Base-by-base conservation (phyloP, 306 rosid species). In the Erythrophleum fordii region DNA sequence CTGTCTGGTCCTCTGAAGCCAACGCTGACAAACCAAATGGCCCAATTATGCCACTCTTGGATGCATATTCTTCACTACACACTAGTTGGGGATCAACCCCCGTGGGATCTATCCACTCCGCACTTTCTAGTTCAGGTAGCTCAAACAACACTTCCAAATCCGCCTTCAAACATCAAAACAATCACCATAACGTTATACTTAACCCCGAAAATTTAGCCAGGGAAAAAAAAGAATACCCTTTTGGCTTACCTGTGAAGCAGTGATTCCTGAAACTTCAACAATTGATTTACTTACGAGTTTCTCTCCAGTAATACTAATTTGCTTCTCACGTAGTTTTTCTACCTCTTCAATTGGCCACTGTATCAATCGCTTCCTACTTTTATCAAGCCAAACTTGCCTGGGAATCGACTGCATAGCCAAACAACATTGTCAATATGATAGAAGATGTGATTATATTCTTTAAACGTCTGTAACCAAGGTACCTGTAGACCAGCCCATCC, bases 401-500 rank as follows among this genome's bases (percentile, higher is more conserved):
- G 90, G 92, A 85, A 90, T 65, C 0, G 89, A 17, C 97, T 88
- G 53, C 56, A 45, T 31, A 69, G 18, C 11, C 46, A 69, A 59
- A 83, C 34, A 78, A 58, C 44, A 76, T 56, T 3, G 74, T 72
- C 53, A 81, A 46, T 6, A 37, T 42, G 44, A 26, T 17, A 16
- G 11, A 29, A 29, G 17, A 31, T 20, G 18, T 55, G 61, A 20
- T 9, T 29, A 53, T 37, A 62, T 25, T 42, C 61, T 29, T 44
- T 6, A 37, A 67, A 58, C 56, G 9, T 26, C 6, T 51, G 55
- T 1, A 59, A 62, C 59, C 3, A 65, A 73, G n/a, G 22, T 86
- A 92, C 95, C 93, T 90, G 95, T 58, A 92, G 60, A 37, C 97
- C 97, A 18, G 95, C 86, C 97, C 97, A 92, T 70, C 91, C 95